These are phyloP conservation scores for Lactifluus piperatus DNA, from an alignment of 768 basidiomycete species.

Conservation along the genomic window DNA sequence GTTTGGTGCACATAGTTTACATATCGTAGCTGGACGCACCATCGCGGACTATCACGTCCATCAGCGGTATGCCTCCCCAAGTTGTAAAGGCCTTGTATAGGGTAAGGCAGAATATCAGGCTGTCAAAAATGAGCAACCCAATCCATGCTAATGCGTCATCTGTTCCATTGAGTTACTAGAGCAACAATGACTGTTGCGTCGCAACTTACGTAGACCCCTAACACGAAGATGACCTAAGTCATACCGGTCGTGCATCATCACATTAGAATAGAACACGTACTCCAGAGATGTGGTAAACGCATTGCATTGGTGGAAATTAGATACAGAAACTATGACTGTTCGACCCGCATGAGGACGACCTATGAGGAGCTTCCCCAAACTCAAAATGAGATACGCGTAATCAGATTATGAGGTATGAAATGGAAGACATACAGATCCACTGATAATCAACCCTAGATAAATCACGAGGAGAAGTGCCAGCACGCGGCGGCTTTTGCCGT, in stretches of 20 bases:
- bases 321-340: background rate
- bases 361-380: background rate
- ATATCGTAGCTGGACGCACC: background rate
- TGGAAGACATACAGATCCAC: background rate
- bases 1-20: background rate
- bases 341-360: no score
- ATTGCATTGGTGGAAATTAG: background rate
- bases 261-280: background rate
- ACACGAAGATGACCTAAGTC: no score
- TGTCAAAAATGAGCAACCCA: slow-evolving; percentile 1
- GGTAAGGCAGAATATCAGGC: background rate
- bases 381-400: background rate
- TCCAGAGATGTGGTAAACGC: background rate
- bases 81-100: background rate
- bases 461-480: background rate
- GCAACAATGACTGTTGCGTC: no score
- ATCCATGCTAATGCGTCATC: no score
- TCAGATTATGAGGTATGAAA: background rate
- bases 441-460: background rate
- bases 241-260: no score
- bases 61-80: background rate
- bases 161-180: background rate
- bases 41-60: no score
- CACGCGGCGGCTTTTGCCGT: background rate
- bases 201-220: slow-evolving; percentile 3